Evolutionary conservation across 2,329 filamentous ascomycete genomes (phyloP).

Genomic region (Fusarium tjaetaba): DNA sequence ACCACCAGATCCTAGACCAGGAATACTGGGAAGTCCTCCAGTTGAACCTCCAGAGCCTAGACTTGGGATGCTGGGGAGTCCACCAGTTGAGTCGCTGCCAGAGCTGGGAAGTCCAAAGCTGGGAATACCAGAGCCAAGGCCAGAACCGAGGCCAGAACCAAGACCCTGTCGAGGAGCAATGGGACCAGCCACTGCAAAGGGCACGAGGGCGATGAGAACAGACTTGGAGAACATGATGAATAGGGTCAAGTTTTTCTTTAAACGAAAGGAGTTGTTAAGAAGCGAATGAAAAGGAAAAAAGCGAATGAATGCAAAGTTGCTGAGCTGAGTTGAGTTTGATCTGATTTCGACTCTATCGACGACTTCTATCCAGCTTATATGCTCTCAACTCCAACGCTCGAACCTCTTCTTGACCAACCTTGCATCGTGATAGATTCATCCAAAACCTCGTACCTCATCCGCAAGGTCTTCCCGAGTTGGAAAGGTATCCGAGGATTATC

Average conservation of each 20-base stretch:
- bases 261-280: conserved; percentile 14
- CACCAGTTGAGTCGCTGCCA: not conserved
- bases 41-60: not conserved
- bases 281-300: conserved; percentile 3
- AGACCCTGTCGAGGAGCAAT: conserved; percentile 22
- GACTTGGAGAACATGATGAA: conserved; percentile 36
- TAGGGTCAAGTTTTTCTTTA: not conserved
- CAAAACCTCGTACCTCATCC: not conserved
- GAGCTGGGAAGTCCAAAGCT: not conserved
- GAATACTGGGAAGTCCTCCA: not conserved
- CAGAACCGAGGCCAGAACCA: not conserved
- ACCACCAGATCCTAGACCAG: not conserved
- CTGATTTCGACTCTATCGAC: not conserved
- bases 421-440: conserved; percentile 12
- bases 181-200: conserved; percentile 38
- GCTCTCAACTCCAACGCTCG: conserved; percentile 20
- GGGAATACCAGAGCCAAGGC: conserved; percentile 5
- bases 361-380: conserved; percentile 9
- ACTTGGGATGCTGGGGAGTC: not conserved
- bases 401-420: not conserved
- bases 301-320: conserved; percentile 19
- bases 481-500: conserved; percentile 21
- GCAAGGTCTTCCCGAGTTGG: conserved; percentile 32
- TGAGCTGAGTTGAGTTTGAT: conserved; percentile 25
- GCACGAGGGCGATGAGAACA: conserved; percentile 36